Percentiles rank a stretch among this genome's conserved stretches.
phyloP scores from a whole-genome alignment of 225 moss, liverwort and hornwort species.

The Marchantia paleacea region DNA sequence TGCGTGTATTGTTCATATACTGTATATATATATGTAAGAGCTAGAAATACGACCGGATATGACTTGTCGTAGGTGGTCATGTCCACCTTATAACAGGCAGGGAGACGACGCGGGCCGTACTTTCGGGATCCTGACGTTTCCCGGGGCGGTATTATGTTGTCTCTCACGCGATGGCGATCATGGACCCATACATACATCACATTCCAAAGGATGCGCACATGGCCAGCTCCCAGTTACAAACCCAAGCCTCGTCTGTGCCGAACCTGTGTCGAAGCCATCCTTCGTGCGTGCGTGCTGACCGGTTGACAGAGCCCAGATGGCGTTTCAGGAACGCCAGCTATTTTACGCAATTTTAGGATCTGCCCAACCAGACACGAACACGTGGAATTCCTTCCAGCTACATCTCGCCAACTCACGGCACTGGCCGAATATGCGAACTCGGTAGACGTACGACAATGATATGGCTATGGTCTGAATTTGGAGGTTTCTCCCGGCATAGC shows the following conservation, averaged over 20 bases:
- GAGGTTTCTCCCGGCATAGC: not conserved
- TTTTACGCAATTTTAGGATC: not conserved
- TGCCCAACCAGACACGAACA: not conserved
- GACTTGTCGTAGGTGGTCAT: too few relatives aligned
- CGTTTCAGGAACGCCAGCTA: not conserved
- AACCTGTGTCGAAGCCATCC: not conserved
- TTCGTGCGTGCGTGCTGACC: not conserved
- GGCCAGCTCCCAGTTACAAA: not conserved
- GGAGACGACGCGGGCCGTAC: too few relatives aligned
- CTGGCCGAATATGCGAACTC: not conserved
- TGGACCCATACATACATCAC: not conserved
- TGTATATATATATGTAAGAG: too few relatives aligned
- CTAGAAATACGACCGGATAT: too few relatives aligned
- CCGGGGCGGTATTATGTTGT: constrained; percentile 2
- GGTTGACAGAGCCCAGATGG: not conserved
- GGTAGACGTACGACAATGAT: not conserved
- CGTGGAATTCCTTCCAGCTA: not conserved
- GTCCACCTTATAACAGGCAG: too few relatives aligned
- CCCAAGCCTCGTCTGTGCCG: not conserved
- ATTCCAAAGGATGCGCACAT: not conserved
- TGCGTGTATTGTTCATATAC: too few relatives aligned
- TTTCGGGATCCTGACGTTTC: too few relatives aligned
- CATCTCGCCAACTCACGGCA: not conserved
- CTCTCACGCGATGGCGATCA: not conserved
- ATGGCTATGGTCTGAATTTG: not conserved